Conservation (phyloP, 129 eudicot genomes). For the Deinandra increscens region DNA sequence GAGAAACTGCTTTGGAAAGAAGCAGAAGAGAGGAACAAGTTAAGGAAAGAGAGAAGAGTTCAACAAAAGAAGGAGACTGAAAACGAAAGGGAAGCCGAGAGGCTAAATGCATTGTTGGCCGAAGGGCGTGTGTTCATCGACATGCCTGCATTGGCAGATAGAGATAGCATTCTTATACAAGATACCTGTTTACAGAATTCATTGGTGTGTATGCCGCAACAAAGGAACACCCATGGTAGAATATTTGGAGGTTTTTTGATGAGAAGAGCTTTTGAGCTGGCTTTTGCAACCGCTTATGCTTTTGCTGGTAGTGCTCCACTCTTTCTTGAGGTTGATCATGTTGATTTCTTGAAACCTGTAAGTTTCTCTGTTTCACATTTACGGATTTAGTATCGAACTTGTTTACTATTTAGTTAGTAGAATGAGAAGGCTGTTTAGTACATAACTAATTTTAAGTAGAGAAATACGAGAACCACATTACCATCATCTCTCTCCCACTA, state of each 20-base stretch:
- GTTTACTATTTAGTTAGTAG: neutral
- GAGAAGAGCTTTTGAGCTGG: conserved; percentile 92
- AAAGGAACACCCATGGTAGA: conserved; percentile 89
- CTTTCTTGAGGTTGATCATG: conserved; percentile 95
- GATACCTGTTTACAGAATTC: conserved; percentile 86
- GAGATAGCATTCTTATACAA: conserved; percentile 82
- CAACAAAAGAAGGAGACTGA: conserved; percentile 47
- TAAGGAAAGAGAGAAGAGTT: conserved; percentile 49
- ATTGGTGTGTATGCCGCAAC: conserved; percentile 88
- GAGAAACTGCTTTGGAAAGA: conserved; percentile 75
- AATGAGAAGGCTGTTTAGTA: neutral
- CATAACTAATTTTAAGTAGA: neutral
- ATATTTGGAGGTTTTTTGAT: conserved; percentile 92
- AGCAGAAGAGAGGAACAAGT: conserved; percentile 80
- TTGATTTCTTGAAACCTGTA: conserved; percentile 91
- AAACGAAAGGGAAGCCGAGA: conserved; percentile 39
- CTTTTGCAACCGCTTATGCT: conserved; percentile 86
- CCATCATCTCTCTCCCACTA: neutral
- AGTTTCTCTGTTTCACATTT: conserved; percentile 28
- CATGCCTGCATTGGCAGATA: conserved; percentile 91
- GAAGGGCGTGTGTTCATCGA: conserved; percentile 83
- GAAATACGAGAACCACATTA: neutral
- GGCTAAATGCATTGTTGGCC: conserved; percentile 61
- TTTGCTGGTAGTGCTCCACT: conserved; percentile 87
- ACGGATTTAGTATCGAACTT: neutral